Base-by-base conservation (phyloP, 2,329 filamentous ascomycete species). In the Claviceps capensis region DNA sequence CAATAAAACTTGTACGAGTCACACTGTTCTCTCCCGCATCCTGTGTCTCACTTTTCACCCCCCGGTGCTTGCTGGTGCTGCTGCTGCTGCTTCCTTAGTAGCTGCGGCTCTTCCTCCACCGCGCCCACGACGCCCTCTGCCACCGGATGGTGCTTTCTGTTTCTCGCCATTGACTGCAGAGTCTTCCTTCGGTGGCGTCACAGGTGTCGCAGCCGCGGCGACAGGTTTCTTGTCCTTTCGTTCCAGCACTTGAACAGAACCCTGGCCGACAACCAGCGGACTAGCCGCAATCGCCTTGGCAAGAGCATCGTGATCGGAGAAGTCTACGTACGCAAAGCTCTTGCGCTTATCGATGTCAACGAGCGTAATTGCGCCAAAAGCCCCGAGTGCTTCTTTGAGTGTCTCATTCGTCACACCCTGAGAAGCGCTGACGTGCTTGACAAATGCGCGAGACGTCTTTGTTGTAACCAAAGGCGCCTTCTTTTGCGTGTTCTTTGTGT, bases 291-390 rank as follows among this genome's bases (percentile, higher is more conserved):
- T 82, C 5, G 91, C 91, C 61, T 86, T 88, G 60, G 79, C 79
- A 26, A 97, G 73, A 9, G 78, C 76, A 8, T 83, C 81, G 1
- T 83, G 76, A 22, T 88, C 82, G 9, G 79, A 77, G 69, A 96
- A 97, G 56, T 95, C 87, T 41, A 95, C 84, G 64, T 96, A 95
- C 2, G 89, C 91, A 61, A 95, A 95, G 0, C 89, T 89, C 66
- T 96, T 96, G 61, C 90, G 86, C 66, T 89, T 90, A 64, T 97
- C 91, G 51, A 97, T 91, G 60, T 96, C 91, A 17, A 95, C 87
- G 57, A 81, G 85, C 0, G 79, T 79, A 46, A 96, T 79, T 1
- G 78, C 67, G 1, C 91, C 91, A 59, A 88, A 95, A 0, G 71
- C 67, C 45, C 82, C 76, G 63, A 97, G 81, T 1, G 86, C 82